Evolutionary conservation across 2,329 filamentous ascomycete species (phyloP).

Genomic region (Onygena corvina): DNA sequence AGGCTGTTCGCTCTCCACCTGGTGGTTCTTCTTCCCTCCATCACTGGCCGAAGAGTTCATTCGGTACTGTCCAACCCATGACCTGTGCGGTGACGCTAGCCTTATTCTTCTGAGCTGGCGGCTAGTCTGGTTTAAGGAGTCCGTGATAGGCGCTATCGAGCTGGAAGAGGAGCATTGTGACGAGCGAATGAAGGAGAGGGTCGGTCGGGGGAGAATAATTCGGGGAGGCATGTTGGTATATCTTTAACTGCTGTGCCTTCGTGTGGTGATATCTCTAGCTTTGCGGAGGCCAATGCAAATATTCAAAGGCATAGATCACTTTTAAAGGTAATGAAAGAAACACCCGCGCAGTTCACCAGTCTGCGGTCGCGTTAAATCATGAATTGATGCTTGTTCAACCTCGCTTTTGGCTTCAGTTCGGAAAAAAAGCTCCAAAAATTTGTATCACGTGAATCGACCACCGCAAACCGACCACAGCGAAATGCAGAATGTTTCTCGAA

Average conservation of each 20-base stretch:
- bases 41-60: conserved; percentile 24
- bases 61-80: conserved; percentile 18
- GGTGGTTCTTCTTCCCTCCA: conserved; percentile 21
- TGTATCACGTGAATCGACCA: too few species aligned
- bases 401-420: too few species aligned
- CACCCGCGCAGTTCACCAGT: too few species aligned
- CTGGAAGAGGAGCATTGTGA: conserved; percentile 5
- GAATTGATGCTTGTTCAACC: too few species aligned
- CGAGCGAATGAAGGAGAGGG: conserved; percentile 7
- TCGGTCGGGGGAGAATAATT: conserved; percentile 7
- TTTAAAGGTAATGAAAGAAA: too few species aligned
- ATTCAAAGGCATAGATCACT: too few species aligned
- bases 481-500: too few species aligned
- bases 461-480: too few species aligned
- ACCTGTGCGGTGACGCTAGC: not conserved
- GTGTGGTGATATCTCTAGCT: not conserved
- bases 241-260: too few species aligned
- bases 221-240: conserved; percentile 13
- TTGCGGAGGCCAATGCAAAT: too few species aligned
- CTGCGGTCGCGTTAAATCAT: too few species aligned
- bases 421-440: too few species aligned
- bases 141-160: not conserved
- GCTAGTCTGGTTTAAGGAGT: not conserved
- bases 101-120: not conserved
- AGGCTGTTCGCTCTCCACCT: conserved; percentile 20